These are phyloP conservation scores for Punica granatum DNA, from an alignment of 345 rosid genomes.

Conservation along the genomic window DNA sequence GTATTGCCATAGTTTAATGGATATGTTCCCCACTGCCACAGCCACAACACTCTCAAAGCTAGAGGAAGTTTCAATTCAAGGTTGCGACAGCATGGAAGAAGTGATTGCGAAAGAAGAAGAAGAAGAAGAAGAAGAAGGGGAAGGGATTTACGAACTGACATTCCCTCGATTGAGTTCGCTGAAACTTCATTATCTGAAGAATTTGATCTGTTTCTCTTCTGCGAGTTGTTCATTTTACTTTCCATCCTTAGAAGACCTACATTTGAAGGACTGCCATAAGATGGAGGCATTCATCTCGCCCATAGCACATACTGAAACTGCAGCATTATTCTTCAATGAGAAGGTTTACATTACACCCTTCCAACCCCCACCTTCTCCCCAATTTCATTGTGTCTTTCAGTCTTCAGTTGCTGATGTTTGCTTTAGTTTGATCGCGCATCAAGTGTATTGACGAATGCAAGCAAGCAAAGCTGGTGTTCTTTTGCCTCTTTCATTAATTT, in stretches of 20 bases:
- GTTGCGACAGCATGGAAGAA: background rate
- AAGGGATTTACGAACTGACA: background rate
- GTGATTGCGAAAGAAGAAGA: background rate
- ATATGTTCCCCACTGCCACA: background rate
- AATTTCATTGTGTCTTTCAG: no score
- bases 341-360: background rate
- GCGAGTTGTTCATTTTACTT: background rate
- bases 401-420: no score
- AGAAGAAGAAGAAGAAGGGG: background rate
- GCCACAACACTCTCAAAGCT: conserved; percentile 1
- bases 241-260: background rate
- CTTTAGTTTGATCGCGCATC: no score
- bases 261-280: background rate
- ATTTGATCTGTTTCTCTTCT: background rate
- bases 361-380: background rate
- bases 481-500: background rate
- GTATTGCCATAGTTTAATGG: background rate
- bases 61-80: background rate
- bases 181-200: background rate
- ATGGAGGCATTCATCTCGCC: background rate
- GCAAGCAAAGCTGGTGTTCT: no score
- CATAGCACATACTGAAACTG: background rate
- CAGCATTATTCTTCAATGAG: conserved; percentile 1
- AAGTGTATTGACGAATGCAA: no score
- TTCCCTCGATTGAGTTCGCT: background rate